Conservation (phyloP, 2,329 filamentous ascomycete species). For the Pestalotiopsis sp. region DNA sequence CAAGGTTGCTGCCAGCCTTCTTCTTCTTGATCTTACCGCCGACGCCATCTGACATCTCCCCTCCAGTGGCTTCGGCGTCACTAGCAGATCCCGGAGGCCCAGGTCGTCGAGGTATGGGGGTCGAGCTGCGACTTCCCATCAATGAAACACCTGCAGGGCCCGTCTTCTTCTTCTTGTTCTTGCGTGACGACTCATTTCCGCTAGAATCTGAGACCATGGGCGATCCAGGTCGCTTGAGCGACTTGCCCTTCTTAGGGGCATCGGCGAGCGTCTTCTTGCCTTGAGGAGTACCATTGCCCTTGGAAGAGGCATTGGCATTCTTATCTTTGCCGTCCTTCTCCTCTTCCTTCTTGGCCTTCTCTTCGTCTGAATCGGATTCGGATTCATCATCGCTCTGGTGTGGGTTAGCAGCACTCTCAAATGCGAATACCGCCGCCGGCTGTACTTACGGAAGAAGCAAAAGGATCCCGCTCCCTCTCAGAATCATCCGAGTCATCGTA, state of each 20-base stretch:
- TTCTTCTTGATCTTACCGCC: conserved; percentile 60
- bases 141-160: conserved; percentile 42
- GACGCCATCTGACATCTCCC: conserved; percentile 65
- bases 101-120: conserved; percentile 52
- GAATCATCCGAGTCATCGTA: conserved; percentile 77
- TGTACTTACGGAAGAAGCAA: conserved; percentile 53
- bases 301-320: conserved; percentile 62
- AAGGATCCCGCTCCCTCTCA: conserved; percentile 49
- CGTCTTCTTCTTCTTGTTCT: conserved; percentile 76
- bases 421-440: neutral
- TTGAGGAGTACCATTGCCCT: conserved; percentile 65
- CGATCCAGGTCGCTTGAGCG: conserved; percentile 82
- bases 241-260: conserved; percentile 58
- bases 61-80: conserved; percentile 73
- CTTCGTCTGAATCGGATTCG: conserved; percentile 43
- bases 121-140: conserved; percentile 56
- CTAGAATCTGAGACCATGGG: conserved; percentile 89
- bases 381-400: conserved; percentile 40
- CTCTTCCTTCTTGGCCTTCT: conserved; percentile 46
- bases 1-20: conserved; percentile 36
- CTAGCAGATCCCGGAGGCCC: conserved; percentile 64
- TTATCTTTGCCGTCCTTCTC: conserved; percentile 43
- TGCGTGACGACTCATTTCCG: conserved; percentile 84
- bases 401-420: conserved; percentile 23
- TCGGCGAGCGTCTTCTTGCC: conserved; percentile 50